Percentiles rank a stretch among this genome's conserved stretches.
Conservation (phyloP, 139 green algal species). For the Closterium sp. region DNA sequence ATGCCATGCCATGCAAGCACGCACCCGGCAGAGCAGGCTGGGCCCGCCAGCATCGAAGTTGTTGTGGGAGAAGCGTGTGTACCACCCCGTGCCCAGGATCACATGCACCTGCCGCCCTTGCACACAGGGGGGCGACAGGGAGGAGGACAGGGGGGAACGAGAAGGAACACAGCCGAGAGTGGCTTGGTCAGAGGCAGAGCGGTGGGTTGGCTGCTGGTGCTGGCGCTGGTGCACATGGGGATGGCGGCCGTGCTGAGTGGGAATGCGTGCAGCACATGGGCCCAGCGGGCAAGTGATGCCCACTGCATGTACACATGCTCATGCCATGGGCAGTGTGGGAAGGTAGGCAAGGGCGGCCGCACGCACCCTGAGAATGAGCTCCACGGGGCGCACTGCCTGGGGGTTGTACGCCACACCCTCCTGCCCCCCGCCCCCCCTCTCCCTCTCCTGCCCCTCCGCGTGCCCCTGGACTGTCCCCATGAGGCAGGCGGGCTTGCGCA, state of each 20-base stretch:
- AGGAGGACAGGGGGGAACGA: background rate
- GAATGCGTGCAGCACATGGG: no score
- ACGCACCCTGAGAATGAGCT: background rate
- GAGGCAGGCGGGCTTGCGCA: conserved; percentile 48
- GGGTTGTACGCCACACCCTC: background rate
- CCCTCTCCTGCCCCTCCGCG: background rate
- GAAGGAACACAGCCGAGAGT: background rate
- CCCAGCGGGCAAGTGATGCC: no score
- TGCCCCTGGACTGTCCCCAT: background rate
- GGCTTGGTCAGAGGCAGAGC: no score
- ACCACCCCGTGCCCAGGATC: background rate
- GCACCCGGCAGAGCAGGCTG: background rate
- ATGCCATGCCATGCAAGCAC: background rate
- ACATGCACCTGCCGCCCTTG: background rate
- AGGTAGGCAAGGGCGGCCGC: no score
- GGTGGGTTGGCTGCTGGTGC: background rate
- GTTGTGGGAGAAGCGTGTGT: background rate
- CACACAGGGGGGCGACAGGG: background rate
- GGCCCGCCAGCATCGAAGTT: background rate
- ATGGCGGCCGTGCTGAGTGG: background rate
- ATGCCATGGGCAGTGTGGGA: no score
- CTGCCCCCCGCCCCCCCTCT: background rate
- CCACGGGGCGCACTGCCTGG: background rate
- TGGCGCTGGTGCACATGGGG: background rate
- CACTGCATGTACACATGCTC: no score